Percentiles rank a stretch among this genome's conserved stretches.
Evolutionary conservation across 805 yeast species (phyloP).

Genomic region (Pichia paraexigua): DNA sequence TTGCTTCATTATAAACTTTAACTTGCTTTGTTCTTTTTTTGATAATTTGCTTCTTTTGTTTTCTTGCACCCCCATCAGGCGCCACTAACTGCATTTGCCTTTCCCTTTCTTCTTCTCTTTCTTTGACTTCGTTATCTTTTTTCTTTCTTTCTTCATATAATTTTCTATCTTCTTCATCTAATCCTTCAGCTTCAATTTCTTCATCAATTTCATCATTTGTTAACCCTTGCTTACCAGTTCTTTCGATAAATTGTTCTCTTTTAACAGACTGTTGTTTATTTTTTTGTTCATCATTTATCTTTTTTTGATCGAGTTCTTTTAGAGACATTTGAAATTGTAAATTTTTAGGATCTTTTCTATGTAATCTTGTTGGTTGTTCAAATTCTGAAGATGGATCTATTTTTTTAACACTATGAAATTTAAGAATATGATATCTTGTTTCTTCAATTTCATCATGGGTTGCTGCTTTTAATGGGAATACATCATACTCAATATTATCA

Average conservation of each 20-base stretch:
- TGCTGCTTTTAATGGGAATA: conserved; percentile 62
- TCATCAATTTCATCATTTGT: conserved; percentile 24
- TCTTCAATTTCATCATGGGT: conserved; percentile 63
- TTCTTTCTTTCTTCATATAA: conserved; percentile 20
- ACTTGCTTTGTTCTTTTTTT: conserved; percentile 83
- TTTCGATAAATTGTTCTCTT: conserved; percentile 28
- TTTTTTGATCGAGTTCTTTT: conserved; percentile 63
- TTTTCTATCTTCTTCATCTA: conserved; percentile 37
- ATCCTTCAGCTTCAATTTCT: conserved; percentile 21
- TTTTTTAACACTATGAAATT: conserved; percentile 64
- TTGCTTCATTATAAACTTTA: conserved; percentile 71
- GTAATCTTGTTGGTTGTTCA: conserved; percentile 76
- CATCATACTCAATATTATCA: conserved; percentile 26
- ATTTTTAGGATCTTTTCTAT: conserved; percentile 88
- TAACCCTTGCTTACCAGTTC: conserved; percentile 12
- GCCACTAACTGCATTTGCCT: conserved; percentile 65
- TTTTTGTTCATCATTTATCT: conserved; percentile 38
- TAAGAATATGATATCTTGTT: conserved; percentile 69
- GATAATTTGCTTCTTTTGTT: conserved; percentile 46
- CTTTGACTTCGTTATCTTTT: conserved; percentile 18
- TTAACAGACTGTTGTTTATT: conserved; percentile 30
- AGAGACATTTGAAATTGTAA: conserved; percentile 79
- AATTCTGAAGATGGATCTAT: conserved; percentile 69
- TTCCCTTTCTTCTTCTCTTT: conserved; percentile 33
- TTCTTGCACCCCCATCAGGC: conserved; percentile 86